Evolutionary conservation across 257 asterid genomes (phyloP).

Genomic region (Lycium ferocissimum): DNA sequence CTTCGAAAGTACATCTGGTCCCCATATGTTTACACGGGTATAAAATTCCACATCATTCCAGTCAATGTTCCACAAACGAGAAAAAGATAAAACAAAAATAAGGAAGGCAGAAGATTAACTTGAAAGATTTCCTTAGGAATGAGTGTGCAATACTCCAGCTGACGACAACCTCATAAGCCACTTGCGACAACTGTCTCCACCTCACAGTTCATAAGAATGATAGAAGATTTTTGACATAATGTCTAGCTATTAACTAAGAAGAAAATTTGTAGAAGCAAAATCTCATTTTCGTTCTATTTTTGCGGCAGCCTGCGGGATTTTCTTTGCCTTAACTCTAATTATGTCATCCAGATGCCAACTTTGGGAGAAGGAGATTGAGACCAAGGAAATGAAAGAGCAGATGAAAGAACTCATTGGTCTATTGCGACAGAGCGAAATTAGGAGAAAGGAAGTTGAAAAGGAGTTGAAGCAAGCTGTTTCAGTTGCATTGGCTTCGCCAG

Average conservation of each 20-base stretch:
- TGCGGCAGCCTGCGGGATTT: neutral
- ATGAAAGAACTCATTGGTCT: conserved; percentile 86
- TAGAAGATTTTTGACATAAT: neutral
- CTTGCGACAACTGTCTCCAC: neutral
- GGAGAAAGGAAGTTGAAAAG: conserved; percentile 84
- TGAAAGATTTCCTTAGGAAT: neutral
- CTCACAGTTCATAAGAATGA: neutral
- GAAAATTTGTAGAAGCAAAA: neutral
- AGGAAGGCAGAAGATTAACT: neutral
- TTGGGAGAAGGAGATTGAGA: conserved; percentile 88
- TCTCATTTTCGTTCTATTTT: conserved; percentile 1
- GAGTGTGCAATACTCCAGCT: neutral
- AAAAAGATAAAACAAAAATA: neutral
- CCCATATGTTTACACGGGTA: neutral
- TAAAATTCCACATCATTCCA: conserved; percentile 11
- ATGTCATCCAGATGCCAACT: conserved; percentile 68
- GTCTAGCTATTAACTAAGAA: conserved; percentile 19
- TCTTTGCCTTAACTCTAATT: conserved; percentile 13
- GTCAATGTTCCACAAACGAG: neutral
- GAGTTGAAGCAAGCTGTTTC: conserved; percentile 75
- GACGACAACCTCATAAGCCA: neutral
- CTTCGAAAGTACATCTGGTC: too few relatives aligned
- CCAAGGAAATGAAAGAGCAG: conserved; percentile 95
- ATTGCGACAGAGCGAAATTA: conserved; percentile 82
- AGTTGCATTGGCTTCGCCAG: conserved; percentile 71